These are phyloP conservation scores for Coccomyxa sp. DNA, from an alignment of 139 green algal genomes.

Conservation along the genomic window DNA sequence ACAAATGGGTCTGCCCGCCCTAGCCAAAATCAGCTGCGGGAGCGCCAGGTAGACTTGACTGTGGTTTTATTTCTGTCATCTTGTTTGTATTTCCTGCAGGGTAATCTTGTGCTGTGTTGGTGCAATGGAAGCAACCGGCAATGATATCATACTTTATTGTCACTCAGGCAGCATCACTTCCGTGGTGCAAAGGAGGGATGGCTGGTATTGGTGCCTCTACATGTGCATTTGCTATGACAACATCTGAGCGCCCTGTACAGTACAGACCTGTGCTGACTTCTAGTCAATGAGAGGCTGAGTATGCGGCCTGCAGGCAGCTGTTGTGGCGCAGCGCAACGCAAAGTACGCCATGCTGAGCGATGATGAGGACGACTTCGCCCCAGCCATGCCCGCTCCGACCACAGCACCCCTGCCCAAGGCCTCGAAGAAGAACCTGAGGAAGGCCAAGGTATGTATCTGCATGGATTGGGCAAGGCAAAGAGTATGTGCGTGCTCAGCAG, in stretches of 20 bases:
- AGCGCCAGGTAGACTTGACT: background rate
- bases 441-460: background rate
- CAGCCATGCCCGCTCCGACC: constrained; percentile 8
- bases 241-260: too few relatives aligned
- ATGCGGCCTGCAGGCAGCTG: constrained; percentile 21
- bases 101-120: too few relatives aligned
- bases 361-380: constrained; percentile 35
- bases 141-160: too few relatives aligned
- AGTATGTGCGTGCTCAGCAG: background rate
- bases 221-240: too few relatives aligned
- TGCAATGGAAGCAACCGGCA: too few relatives aligned
- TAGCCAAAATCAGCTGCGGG: constrained; percentile 18
- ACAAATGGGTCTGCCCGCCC: constrained; percentile 2
- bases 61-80: too few relatives aligned
- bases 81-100: too few relatives aligned
- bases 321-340: constrained; percentile 39
- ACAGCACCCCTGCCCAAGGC: constrained; percentile 14
- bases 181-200: too few relatives aligned
- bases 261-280: too few relatives aligned
- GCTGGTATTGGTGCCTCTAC: too few relatives aligned
- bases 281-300: too few relatives aligned
- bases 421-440: constrained; percentile 26
- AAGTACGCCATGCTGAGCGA: constrained; percentile 43
- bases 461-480: background rate
- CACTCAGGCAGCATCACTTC: too few relatives aligned